These are phyloP conservation scores for Sporisorium exsertum DNA, from an alignment of 1,284 basidiomycete species.

Conservation along the genomic window DNA sequence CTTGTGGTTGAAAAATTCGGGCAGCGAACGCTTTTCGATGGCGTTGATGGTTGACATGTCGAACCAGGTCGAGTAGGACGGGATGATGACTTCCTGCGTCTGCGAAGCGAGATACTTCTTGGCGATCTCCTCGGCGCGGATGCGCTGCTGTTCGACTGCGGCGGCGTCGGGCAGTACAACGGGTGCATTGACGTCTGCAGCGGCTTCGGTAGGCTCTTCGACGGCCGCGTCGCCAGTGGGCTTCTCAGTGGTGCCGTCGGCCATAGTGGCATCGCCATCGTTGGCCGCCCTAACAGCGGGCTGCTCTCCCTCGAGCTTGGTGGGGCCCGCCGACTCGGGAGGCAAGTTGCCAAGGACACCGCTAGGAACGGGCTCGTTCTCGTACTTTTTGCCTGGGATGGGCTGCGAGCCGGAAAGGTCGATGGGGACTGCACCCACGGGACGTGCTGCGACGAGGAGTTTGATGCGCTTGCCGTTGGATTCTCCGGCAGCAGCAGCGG, in stretches of 20 bases:
- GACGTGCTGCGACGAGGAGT: slow-evolving; percentile 62
- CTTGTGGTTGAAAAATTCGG: slow-evolving; percentile 97
- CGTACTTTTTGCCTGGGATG: slow-evolving; percentile 68
- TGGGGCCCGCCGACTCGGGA: slow-evolving; percentile 36
- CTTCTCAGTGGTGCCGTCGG: slow-evolving; percentile 46
- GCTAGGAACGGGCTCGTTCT: slow-evolving; percentile 63
- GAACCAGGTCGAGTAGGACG: slow-evolving; percentile 98
- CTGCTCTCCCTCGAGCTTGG: slow-evolving; percentile 37
- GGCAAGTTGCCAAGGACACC: slow-evolving; percentile 66
- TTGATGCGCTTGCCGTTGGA: slow-evolving; percentile 64
- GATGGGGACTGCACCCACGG: slow-evolving; percentile 62
- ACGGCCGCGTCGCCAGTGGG: slow-evolving; percentile 69
- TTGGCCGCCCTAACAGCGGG: slow-evolving; percentile 48
- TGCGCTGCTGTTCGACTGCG: slow-evolving; percentile 80
- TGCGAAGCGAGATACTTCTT: slow-evolving; percentile 94
- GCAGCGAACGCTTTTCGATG: slow-evolving; percentile 90
- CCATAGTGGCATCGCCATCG: slow-evolving; percentile 61
- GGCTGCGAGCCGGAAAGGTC: slow-evolving; percentile 65
- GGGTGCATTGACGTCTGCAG: slow-evolving; percentile 73
- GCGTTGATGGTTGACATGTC: slow-evolving; percentile 92
- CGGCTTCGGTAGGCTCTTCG: slow-evolving; percentile 80
- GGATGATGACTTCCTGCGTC: slow-evolving; percentile 91
- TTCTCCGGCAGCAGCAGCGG: slow-evolving; percentile 28
- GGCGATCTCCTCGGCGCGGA: slow-evolving; percentile 84
- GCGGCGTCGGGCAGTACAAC: slow-evolving; percentile 74